Evolutionary conservation across 106 monocot genomes (phyloP).

Genomic region (Amphibolis antarctica): DNA sequence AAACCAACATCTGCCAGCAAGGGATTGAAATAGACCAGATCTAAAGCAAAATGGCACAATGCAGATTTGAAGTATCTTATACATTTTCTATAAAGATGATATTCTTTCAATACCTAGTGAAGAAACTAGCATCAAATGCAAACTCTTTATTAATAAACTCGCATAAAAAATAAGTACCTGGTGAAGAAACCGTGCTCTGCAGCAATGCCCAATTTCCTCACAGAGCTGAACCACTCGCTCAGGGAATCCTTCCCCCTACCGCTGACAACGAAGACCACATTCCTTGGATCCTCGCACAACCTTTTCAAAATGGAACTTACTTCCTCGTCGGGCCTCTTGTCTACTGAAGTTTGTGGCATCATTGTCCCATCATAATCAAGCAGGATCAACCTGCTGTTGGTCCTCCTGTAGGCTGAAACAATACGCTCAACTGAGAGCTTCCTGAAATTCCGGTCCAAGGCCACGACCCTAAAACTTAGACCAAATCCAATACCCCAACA

Average conservation of each 20-base stretch:
- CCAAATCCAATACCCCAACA: constrained; percentile 96
- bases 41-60: no score
- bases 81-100: no score
- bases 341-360: constrained; percentile 58
- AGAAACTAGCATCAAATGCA: no score
- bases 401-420: constrained; percentile 44
- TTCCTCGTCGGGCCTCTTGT: constrained; percentile 60
- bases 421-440: constrained; percentile 74
- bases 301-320: constrained; percentile 54
- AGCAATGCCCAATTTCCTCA: constrained; percentile 66
- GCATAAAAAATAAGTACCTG: constrained; percentile 13
- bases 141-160: no score
- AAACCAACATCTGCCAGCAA: no score
- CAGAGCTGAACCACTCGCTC: constrained; percentile 64
- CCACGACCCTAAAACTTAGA: constrained; percentile 66
- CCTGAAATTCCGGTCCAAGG: constrained; percentile 69
- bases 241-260: constrained; percentile 78
- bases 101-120: no score
- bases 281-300: constrained; percentile 59
- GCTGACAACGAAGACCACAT: constrained; percentile 82
- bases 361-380: constrained; percentile 92
- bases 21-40: no score
- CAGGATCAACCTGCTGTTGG: constrained; percentile 52
- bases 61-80: no score
- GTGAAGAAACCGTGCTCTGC: constrained; percentile 93